phyloP scores from a whole-genome alignment of 2,329 filamentous ascomycete species.

The Fusarium sp. region DNA sequence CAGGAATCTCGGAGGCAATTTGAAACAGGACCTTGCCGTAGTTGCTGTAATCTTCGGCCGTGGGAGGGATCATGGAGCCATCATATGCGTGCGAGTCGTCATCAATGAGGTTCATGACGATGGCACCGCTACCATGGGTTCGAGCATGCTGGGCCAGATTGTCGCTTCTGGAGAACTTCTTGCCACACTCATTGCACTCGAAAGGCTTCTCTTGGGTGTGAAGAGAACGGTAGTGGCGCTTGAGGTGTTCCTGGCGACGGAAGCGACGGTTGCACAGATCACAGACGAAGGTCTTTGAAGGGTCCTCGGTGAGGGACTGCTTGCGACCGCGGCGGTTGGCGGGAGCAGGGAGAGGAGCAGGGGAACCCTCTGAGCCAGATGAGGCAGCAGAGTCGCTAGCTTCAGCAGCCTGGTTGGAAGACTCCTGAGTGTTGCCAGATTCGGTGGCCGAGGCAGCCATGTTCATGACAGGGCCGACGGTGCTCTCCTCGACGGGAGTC shows the following conservation, averaged over 20 bases:
- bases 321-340: constrained; percentile 95
- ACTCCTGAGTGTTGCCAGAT: constrained; percentile 49
- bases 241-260: constrained; percentile 97
- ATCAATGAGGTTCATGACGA: constrained; percentile 89
- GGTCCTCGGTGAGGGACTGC: constrained; percentile 97
- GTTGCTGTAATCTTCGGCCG: constrained; percentile 70
- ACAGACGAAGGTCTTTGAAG: constrained; percentile 98
- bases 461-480: constrained; percentile 52
- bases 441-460: constrained; percentile 50
- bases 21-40: constrained; percentile 85
- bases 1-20: constrained; percentile 77
- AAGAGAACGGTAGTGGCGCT: constrained; percentile 97
- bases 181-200: constrained; percentile 95
- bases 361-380: constrained; percentile 57
- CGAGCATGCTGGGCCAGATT: constrained; percentile 96
- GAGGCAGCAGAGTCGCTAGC: constrained; percentile 52
- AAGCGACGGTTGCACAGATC: constrained; percentile 96
- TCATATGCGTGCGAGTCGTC: constrained; percentile 62
- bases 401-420: constrained; percentile 48
- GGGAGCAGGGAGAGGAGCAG: constrained; percentile 60
- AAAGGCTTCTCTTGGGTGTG: constrained; percentile 99
- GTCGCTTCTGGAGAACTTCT: constrained; percentile 98
- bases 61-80: constrained; percentile 54
- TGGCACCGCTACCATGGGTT: constrained; percentile 89
- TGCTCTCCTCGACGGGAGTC: constrained; percentile 55